Conservation (phyloP, 2,329 filamentous ascomycete species). For the Keithomyces neogunnii region DNA sequence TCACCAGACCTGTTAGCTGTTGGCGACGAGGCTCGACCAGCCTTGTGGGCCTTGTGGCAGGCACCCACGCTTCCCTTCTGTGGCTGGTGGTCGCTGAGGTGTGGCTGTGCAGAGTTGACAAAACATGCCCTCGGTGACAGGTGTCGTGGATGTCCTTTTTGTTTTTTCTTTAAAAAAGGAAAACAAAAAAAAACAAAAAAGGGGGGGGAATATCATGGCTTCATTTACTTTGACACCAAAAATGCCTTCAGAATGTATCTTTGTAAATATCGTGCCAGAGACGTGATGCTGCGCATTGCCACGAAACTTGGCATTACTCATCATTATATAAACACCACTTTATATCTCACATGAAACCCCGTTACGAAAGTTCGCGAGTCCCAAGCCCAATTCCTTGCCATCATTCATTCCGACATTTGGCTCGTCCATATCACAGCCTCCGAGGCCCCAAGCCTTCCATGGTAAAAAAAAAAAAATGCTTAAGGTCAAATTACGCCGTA, state of each 20-base stretch:
- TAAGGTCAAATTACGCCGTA: background rate
- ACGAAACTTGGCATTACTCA: background rate
- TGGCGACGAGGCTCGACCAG: background rate
- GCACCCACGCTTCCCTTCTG: too few relatives aligned
- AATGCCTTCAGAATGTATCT: too few relatives aligned
- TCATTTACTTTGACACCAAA: too few relatives aligned
- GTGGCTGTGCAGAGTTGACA: background rate
- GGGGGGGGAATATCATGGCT: too few relatives aligned
- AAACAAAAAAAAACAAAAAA: too few relatives aligned
- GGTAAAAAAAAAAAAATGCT: background rate
- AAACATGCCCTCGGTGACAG: too few relatives aligned
- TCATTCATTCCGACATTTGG: background rate
- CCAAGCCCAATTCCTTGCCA: background rate
- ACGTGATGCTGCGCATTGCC: background rate
- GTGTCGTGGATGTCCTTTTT: too few relatives aligned
- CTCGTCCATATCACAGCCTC: background rate
- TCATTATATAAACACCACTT: background rate
- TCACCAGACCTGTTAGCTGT: background rate
- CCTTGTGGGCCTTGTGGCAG: background rate
- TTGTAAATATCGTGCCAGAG: too few relatives aligned
- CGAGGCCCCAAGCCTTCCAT: background rate
- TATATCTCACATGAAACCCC: background rate
- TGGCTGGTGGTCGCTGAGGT: background rate
- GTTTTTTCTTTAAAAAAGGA: too few relatives aligned
- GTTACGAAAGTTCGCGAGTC: background rate